Percentiles rank a stretch among this genome's conserved stretches.
Evolutionary conservation across 2,329 filamentous ascomycete species (phyloP).

Genomic region (Chaetomiaceae sp.): DNA sequence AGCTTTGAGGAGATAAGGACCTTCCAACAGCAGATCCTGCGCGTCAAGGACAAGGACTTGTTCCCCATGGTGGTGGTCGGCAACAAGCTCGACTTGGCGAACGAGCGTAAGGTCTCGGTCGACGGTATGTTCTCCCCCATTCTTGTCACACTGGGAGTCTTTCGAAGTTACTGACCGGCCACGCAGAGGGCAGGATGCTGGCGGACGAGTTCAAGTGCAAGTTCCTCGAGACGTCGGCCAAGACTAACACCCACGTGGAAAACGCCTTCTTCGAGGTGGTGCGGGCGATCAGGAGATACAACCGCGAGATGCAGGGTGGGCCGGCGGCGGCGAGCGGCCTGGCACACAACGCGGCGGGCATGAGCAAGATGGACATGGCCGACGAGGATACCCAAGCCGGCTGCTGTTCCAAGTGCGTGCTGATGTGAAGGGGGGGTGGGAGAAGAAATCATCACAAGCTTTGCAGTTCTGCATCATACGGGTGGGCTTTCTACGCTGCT

Average conservation of each 20-base stretch:
- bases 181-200: conserved; percentile 78
- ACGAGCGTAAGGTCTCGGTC: conserved; percentile 82
- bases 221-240: conserved; percentile 98
- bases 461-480: not conserved
- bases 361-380: conserved; percentile 73
- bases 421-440: conserved; percentile 65
- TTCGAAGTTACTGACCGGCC: conserved; percentile 14
- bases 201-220: conserved; percentile 89
- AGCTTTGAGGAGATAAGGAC: conserved; percentile 98
- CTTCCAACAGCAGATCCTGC: conserved; percentile 96
- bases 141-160: too few relatives aligned
- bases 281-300: conserved; percentile 94
- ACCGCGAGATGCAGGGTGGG: conserved; percentile 94
- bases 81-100: conserved; percentile 98
- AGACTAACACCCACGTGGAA: conserved; percentile 96
- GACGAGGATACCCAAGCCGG: conserved; percentile 62
- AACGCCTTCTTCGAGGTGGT: conserved; percentile 98
- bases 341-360: conserved; percentile 54
- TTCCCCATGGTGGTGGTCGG: conserved; percentile 99
- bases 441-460: not conserved
- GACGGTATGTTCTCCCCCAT: conserved; percentile 87
- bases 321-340: conserved; percentile 63
- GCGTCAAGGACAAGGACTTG: conserved; percentile 99
- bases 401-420: conserved; percentile 79
- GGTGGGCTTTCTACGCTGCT: not conserved